Evolutionary conservation across 306 rosid species (phyloP).

Genomic region (Prunus mongolica): DNA sequence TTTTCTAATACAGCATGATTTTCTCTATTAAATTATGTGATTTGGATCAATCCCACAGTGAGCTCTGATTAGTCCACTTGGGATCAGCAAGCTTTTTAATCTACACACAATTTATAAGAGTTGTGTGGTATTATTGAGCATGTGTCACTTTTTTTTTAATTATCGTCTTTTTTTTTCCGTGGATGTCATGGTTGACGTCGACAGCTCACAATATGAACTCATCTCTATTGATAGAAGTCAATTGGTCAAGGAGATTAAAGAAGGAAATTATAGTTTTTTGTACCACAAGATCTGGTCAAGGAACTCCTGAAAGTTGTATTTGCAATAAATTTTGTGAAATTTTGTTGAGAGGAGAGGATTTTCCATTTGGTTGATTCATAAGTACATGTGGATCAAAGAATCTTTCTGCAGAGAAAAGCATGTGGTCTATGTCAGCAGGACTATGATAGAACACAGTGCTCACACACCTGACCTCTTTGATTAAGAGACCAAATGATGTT

Average conservation of each 20-base stretch:
- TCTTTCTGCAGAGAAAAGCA: conserved; percentile 34
- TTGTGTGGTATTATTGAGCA: background rate
- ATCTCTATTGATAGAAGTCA: conserved; percentile 5
- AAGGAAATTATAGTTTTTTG: background rate
- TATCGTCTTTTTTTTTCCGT: background rate
- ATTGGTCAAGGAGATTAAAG: conserved; percentile 20
- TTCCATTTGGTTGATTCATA: conserved; percentile 26
- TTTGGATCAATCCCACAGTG: conserved; percentile 4
- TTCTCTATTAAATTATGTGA: conserved; percentile 21
- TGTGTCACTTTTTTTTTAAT: background rate
- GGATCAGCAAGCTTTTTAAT: background rate
- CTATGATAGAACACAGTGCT: conserved; percentile 22
- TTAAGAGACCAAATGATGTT: conserved; percentile 1
- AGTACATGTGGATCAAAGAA: conserved; percentile 43
- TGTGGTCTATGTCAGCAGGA: conserved; percentile 44
- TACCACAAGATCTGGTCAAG: conserved; percentile 17
- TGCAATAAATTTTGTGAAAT: conserved; percentile 4
- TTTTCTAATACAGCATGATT: conserved; percentile 21
- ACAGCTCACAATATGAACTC: background rate
- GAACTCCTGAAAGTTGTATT: conserved; percentile 13
- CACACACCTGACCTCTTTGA: conserved; percentile 8
- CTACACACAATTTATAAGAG: background rate
- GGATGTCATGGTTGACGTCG: background rate
- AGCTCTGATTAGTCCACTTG: conserved; percentile 1
- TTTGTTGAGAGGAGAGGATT: background rate